Percentiles rank a stretch among this genome's conserved stretches.
phyloP scores from a whole-genome alignment of 1,139 yeast genomes.

The Eremothecium cymbalariae region DNA sequence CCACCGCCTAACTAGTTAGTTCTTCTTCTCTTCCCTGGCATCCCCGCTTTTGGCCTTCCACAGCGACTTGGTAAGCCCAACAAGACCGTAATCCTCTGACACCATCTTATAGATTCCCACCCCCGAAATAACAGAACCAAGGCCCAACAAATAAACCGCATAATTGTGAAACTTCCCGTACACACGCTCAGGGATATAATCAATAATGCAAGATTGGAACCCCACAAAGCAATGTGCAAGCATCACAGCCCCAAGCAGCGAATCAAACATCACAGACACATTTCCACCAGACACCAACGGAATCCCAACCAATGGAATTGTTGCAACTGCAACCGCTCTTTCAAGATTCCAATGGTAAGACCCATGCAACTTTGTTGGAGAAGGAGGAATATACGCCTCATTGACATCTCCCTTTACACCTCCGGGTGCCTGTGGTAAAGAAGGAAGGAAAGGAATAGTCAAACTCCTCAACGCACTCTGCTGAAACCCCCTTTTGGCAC shows the following conservation, averaged over 20 bases:
- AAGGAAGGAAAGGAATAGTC: slow-evolving; percentile 39
- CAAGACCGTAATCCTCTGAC: slow-evolving; percentile 58
- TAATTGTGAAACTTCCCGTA: slow-evolving; percentile 58
- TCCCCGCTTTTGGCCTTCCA: too few species aligned
- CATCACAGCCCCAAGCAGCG: slow-evolving; percentile 47
- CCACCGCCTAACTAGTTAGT: slow-evolving; percentile 4
- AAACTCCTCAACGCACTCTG: slow-evolving; percentile 29
- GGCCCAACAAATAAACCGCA: slow-evolving; percentile 53
- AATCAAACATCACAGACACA: slow-evolving; percentile 45
- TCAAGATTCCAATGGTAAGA: slow-evolving; percentile 70
- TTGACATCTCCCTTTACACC: slow-evolving; percentile 66
- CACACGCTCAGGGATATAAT: slow-evolving; percentile 67
- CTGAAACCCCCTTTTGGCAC: slow-evolving; percentile 25
- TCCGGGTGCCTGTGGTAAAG: slow-evolving; percentile 71
- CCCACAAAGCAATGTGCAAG: slow-evolving; percentile 64
- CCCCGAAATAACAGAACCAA: slow-evolving; percentile 55
- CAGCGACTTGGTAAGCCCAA: slow-evolving; percentile 37
- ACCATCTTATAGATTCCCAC: slow-evolving; percentile 66
- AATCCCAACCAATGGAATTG: slow-evolving; percentile 56
- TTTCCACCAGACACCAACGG: slow-evolving; percentile 54
- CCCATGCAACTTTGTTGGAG: slow-evolving; percentile 49
- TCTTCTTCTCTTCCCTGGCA: slow-evolving; percentile 24
- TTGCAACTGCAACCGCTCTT: slow-evolving; percentile 47
- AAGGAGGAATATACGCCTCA: slow-evolving; percentile 61
- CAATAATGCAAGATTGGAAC: slow-evolving; percentile 69